Percentiles rank a stretch among this genome's conserved stretches.
phyloP scores from a whole-genome alignment of 2,329 filamentous ascomycete genomes.

The Colletotrichum brevisporum region DNA sequence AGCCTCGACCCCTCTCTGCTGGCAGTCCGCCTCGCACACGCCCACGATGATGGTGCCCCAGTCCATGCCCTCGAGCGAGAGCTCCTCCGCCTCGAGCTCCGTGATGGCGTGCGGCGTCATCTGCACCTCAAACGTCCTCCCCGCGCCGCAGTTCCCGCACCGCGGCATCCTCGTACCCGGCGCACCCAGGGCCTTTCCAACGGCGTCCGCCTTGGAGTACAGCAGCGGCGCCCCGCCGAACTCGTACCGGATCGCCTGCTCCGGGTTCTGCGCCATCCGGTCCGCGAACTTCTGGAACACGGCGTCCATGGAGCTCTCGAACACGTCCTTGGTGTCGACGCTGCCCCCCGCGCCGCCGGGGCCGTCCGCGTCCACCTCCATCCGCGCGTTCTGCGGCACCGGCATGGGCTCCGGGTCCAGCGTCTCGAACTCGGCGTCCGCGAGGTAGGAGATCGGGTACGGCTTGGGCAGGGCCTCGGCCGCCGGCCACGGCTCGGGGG shows the following conservation, averaged over 20 bases:
- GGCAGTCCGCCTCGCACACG: conserved; percentile 86
- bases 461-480: conserved; percentile 74
- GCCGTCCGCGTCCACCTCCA: conserved; percentile 61
- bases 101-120: conserved; percentile 91
- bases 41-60: conserved; percentile 95
- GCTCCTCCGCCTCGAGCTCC: conserved; percentile 84
- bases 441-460: conserved; percentile 83
- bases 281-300: conserved; percentile 87
- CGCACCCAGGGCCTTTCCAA: conserved; percentile 74
- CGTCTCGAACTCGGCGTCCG: conserved; percentile 93
- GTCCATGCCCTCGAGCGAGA: conserved; percentile 89
- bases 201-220: conserved; percentile 82
- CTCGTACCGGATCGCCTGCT: conserved; percentile 87
- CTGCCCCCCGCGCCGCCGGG: conserved; percentile 46
- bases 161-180: conserved; percentile 70
- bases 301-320: conserved; percentile 81
- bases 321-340: conserved; percentile 72
- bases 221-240: conserved; percentile 81
- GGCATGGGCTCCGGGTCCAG: conserved; percentile 74
- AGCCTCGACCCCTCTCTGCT: conserved; percentile 67
- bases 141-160: conserved; percentile 81
- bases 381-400: conserved; percentile 64
- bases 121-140: conserved; percentile 91
- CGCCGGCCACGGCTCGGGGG: conserved; percentile 82
- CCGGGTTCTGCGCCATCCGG: conserved; percentile 82